Base-by-base conservation (phyloP, 208 protist species). In the Acanthamoeba castellanii region DNA sequence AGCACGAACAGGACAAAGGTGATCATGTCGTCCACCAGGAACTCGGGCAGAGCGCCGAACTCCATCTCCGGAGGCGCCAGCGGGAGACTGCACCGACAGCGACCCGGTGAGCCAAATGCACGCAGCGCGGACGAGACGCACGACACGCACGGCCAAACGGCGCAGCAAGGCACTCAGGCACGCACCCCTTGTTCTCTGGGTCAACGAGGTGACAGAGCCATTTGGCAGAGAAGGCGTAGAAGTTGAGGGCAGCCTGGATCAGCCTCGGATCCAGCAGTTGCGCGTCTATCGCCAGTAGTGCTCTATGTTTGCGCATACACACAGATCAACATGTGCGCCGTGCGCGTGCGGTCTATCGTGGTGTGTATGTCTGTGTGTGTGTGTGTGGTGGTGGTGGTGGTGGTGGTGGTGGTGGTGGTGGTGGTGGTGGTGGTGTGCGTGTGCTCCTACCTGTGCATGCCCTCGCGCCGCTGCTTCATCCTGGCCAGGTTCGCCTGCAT, bases 11-110 rank as follows among this genome's bases (percentile, higher is more conserved):
- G 68, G 42, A 93, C 89, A 32, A 93, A 93, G 16, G 37, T 42
- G 27, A 93, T 93, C 89, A 93, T 93, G 50, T 93, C 89, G 16
- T 93, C 89, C 32, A 93, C 70, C 11, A 93, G 32, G 45, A 93
- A 93, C 89, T 93, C 64, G 32, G 89, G 89, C 16, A 93, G 52
- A 13, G 89, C 89, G 30, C 89, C 11, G 42, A 93, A 93, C 42
- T 82, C 89, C 89, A 93, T 93, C 64, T 34, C 57, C 8, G 89
- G 64, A 13, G 89, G 68, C 22, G 66, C 25, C 57, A 93, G 70
- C 32, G 89, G 89, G 14, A 93, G 32, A 20, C 89, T 93, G 37
- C 34, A 2, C 14, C 25, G 59, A 9, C 16, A 37, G 37, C 27
- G 52, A 68, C 14, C 8, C 18, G 20, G 32, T 34, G n/a, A n/a